Evolutionary conservation across 2,329 filamentous ascomycete species (phyloP).

Genomic region (Exophiala lecanii-corni): DNA sequence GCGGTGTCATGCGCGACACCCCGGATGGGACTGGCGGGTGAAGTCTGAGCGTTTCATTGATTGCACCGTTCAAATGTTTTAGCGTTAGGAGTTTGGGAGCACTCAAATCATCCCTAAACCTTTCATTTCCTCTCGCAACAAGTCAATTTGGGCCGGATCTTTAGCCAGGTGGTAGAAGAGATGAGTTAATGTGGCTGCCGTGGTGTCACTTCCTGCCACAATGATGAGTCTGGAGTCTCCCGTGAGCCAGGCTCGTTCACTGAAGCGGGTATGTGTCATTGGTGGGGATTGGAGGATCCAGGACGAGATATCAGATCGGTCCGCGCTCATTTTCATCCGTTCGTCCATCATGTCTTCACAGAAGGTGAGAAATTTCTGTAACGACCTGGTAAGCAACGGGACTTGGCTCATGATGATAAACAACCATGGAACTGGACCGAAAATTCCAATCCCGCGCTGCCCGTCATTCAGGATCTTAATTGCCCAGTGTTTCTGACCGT

Average conservation of each 20-base stretch:
- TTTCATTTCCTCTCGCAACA: constrained; percentile 33
- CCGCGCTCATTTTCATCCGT: constrained; percentile 24
- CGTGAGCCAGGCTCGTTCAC: constrained; percentile 14
- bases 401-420: constrained; percentile 9
- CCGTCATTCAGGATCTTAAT: constrained; percentile 20
- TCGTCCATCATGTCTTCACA: constrained; percentile 31
- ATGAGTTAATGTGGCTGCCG: constrained; percentile 35
- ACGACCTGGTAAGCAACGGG: constrained; percentile 2
- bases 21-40: constrained; percentile 36
- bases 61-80: constrained; percentile 36
- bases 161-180: constrained; percentile 40
- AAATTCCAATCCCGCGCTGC: constrained; percentile 17
- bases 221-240: constrained; percentile 30
- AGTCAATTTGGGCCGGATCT: constrained; percentile 32
- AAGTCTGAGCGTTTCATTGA: constrained; percentile 40
- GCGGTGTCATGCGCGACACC: constrained; percentile 34
- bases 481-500: constrained; percentile 27
- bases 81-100: constrained; percentile 28
- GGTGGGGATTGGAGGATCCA: constrained; percentile 9
- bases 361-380: constrained; percentile 28
- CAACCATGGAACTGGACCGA: constrained; percentile 19
- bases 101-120: constrained; percentile 33
- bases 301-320: constrained; percentile 7
- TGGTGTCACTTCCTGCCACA: constrained; percentile 39
- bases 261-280: constrained; percentile 1